A percentile compares a stretch with the other conserved stretches of the same genome.
Conservation (phyloP, 2,329 filamentous ascomycete species). For the Beauveria sp. region DNA sequence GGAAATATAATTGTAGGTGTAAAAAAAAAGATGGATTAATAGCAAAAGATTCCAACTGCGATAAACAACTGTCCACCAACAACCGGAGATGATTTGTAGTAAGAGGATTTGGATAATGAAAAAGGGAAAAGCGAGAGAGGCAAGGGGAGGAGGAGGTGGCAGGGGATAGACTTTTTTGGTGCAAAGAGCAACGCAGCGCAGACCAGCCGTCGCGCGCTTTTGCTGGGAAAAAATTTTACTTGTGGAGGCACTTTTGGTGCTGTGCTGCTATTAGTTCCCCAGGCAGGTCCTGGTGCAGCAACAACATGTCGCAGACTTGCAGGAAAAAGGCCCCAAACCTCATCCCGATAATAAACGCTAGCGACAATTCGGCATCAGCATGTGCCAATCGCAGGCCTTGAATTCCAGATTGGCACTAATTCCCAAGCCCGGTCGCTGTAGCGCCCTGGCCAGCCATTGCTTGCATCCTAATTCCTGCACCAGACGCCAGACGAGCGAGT, state of each 20-base stretch:
- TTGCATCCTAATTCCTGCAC: neutral
- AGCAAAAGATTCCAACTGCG: slow-evolving; percentile 4
- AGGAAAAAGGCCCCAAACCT: neutral
- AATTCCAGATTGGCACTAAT: neutral
- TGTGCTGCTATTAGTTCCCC: no score
- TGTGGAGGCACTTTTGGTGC: neutral
- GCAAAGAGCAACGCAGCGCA: neutral
- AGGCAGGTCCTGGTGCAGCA: no score
- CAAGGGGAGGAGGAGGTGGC: neutral
- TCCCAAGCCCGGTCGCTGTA: neutral
- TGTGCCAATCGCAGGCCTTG: neutral
- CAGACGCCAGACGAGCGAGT: neutral
- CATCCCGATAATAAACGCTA: neutral
- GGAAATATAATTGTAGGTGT: neutral
- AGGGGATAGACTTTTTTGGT: slow-evolving; percentile 5
- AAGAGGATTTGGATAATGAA: neutral
- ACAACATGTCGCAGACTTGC: neutral
- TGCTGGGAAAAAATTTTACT: neutral
- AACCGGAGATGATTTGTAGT: slow-evolving; percentile 3
- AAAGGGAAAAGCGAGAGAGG: neutral
- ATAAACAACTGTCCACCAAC: slow-evolving; percentile 10
- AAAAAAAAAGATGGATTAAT: neutral
- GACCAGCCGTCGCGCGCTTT: neutral
- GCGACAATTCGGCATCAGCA: neutral
- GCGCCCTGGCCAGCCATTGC: neutral